Conservation (phyloP, 805 yeast species). For the Kockiozyma suomiensis region DNA sequence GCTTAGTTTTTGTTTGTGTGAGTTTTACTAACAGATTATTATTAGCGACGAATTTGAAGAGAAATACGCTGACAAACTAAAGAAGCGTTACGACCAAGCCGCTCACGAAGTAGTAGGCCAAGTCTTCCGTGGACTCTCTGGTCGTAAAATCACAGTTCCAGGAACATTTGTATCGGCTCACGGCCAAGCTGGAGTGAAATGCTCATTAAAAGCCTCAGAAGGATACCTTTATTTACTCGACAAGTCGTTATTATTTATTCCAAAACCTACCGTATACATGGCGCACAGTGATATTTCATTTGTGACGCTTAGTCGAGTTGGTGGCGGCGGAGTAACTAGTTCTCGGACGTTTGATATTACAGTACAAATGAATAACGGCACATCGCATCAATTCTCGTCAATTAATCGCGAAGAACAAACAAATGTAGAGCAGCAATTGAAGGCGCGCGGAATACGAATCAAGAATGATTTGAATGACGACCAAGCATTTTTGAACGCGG, state of each 20-base stretch:
- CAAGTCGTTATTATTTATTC: constrained; percentile 83
- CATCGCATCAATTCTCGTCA: constrained; percentile 81
- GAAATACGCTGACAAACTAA: constrained; percentile 73
- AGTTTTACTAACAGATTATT: not conserved
- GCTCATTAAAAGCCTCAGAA: constrained; percentile 93
- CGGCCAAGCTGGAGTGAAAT: constrained; percentile 81
- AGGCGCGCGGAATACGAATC: constrained; percentile 74
- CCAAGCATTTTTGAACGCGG: constrained; percentile 76
- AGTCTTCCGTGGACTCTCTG: constrained; percentile 86
- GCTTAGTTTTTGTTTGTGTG: no score
- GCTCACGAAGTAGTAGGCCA: constrained; percentile 87
- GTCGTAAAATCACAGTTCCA: constrained; percentile 80
- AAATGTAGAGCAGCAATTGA: constrained; percentile 71
- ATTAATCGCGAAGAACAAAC: constrained; percentile 89
- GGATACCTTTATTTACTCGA: constrained; percentile 94
- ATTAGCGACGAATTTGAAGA: constrained; percentile 63
- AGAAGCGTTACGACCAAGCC: constrained; percentile 73
- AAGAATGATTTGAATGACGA: constrained; percentile 90
- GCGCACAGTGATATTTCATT: constrained; percentile 79
- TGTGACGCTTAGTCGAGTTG: constrained; percentile 86
- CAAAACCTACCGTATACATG: constrained; percentile 91
- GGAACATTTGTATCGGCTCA: constrained; percentile 74
- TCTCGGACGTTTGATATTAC: constrained; percentile 94
- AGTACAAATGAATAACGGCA: constrained; percentile 64
- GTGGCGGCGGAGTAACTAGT: constrained; percentile 67